Evolutionary conservation across 768 basidiomycete species (phyloP).

Genomic region (Leucogyrophana mollusca): DNA sequence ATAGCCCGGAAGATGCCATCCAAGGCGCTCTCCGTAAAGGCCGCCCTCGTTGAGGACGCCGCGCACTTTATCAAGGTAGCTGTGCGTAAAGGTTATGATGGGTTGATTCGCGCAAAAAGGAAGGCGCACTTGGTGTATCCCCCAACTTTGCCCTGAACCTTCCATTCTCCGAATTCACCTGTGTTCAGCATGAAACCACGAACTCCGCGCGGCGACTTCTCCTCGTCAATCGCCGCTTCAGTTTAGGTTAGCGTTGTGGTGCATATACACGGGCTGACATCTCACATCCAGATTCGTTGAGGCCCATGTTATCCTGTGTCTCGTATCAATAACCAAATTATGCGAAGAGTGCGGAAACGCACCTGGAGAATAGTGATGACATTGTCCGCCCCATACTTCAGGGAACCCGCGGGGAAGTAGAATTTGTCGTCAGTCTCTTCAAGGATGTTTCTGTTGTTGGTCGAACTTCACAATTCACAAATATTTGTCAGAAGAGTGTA

Average conservation of each 20-base stretch:
- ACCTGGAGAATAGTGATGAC: slow-evolving; percentile 79
- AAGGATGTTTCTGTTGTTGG: slow-evolving; percentile 57
- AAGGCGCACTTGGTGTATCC: slow-evolving; percentile 58
- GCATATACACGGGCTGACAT: background rate
- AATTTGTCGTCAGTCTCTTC: slow-evolving; percentile 71
- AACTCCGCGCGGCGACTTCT: slow-evolving; percentile 76
- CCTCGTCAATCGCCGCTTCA: slow-evolving; percentile 44
- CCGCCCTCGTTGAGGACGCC: slow-evolving; percentile 75
- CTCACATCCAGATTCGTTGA: slow-evolving; percentile 61
- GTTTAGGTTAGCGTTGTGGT: background rate
- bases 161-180: slow-evolving; percentile 64
- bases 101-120: background rate
- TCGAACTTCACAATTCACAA: slow-evolving; percentile 54
- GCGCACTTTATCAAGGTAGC: slow-evolving; percentile 72
- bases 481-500: background rate
- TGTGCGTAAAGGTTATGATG: slow-evolving; percentile 24
- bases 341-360: slow-evolving; percentile 7
- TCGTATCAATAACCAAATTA: background rate
- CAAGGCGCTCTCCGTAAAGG: slow-evolving; percentile 64
- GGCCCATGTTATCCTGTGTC: slow-evolving; percentile 73
- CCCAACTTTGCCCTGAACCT: slow-evolving; percentile 75
- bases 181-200: slow-evolving; percentile 70
- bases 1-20: slow-evolving; percentile 77
- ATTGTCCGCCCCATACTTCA: slow-evolving; percentile 58
- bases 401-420: slow-evolving; percentile 54